These are phyloP conservation scores for Lactifluus rugatus DNA, from an alignment of 768 basidiomycete genomes.

Conservation along the genomic window DNA sequence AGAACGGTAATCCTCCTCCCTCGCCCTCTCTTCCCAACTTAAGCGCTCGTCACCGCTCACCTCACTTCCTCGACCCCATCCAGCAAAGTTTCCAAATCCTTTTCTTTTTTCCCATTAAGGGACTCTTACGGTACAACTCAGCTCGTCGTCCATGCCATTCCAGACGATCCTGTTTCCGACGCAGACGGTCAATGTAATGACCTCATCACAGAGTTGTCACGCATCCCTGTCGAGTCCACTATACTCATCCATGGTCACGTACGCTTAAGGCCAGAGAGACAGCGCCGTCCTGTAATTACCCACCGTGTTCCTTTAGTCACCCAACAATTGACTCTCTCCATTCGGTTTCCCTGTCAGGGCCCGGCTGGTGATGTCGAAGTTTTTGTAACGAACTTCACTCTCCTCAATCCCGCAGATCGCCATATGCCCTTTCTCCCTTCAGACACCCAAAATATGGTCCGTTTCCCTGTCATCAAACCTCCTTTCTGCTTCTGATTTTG, in stretches of 20 bases:
- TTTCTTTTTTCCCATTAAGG: conserved; percentile 82
- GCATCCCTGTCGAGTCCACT: conserved; percentile 67
- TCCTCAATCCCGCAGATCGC: conserved; percentile 70
- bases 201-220: conserved; percentile 38
- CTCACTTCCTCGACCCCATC: conserved; percentile 27
- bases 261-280: conserved; percentile 48
- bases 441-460: conserved; percentile 62
- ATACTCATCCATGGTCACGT: conserved; percentile 70
- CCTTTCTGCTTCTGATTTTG: conserved; percentile 5
- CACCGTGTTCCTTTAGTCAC: neutral
- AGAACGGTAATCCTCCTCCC: conserved; percentile 52
- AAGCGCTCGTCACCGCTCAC: neutral
- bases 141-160: conserved; percentile 48
- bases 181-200: conserved; percentile 16
- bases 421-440: conserved; percentile 81
- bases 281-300: conserved; percentile 43
- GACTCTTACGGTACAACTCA: conserved; percentile 73
- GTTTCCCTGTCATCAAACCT: conserved; percentile 23
- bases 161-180: conserved; percentile 8
- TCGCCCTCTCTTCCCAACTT: neutral
- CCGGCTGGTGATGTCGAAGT: conserved; percentile 75
- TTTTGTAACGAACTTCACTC: conserved; percentile 51
- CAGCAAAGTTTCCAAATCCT: conserved; percentile 55
- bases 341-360: conserved; percentile 30
- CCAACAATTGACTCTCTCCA: conserved; percentile 3